phyloP scores from a whole-genome alignment of 306 rosid species.

The Lablab purpureus region DNA sequence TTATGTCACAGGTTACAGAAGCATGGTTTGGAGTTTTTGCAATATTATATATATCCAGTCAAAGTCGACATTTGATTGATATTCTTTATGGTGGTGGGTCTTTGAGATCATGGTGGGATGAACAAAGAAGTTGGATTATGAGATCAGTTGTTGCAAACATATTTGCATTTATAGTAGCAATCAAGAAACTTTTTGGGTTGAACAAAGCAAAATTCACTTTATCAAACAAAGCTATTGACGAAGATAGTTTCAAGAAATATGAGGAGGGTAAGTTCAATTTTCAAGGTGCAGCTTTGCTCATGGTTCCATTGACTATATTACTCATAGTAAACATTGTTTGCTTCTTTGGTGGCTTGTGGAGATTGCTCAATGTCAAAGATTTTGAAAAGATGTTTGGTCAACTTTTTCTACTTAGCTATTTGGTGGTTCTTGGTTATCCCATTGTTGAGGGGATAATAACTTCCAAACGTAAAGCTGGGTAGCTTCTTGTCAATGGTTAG shows the following conservation, averaged over 20 bases:
- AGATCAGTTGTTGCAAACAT: slow-evolving; percentile 40
- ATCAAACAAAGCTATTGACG: slow-evolving; percentile 53
- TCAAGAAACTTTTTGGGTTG: slow-evolving; percentile 46
- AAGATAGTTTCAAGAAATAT: slow-evolving; percentile 55
- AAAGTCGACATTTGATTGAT: slow-evolving; percentile 51
- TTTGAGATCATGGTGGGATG: slow-evolving; percentile 55
- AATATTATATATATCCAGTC: slow-evolving; percentile 33
- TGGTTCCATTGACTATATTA: slow-evolving; percentile 52
- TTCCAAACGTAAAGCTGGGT: slow-evolving; percentile 36
- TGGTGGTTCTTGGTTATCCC: slow-evolving; percentile 48
- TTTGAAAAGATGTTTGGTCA: slow-evolving; percentile 49
- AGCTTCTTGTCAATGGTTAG: neutral
- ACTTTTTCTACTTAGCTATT: slow-evolving; percentile 41
- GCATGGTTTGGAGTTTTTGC: slow-evolving; percentile 59
- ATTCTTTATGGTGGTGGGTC: slow-evolving; percentile 49
- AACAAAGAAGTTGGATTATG: slow-evolving; percentile 55
- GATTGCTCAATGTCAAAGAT: slow-evolving; percentile 36
- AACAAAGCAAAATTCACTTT: slow-evolving; percentile 44
- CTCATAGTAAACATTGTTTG: slow-evolving; percentile 45
- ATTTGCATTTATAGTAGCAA: slow-evolving; percentile 40
- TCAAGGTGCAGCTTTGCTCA: slow-evolving; percentile 55
- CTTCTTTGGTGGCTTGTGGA: slow-evolving; percentile 51
- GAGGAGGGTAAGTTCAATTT: slow-evolving; percentile 56
- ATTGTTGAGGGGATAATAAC: slow-evolving; percentile 45
- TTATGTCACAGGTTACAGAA: slow-evolving; percentile 40